These are phyloP conservation scores for Verticillium dahliae DNA, from an alignment of 2,329 filamentous ascomycete species.

Conservation along the genomic window DNA sequence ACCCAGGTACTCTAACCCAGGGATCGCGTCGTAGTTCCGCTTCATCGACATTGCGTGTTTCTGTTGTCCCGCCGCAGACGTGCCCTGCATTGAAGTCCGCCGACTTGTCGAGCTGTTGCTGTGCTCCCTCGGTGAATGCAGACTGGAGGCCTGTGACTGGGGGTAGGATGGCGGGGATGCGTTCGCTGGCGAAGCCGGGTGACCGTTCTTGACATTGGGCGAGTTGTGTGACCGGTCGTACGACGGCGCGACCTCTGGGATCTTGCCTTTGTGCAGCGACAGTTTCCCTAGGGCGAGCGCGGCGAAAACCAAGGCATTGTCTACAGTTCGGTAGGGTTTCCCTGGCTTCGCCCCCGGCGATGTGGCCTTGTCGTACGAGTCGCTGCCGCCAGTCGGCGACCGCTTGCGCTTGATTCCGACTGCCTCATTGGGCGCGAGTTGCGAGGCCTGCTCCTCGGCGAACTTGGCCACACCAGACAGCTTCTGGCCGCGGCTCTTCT, in stretches of 20 bases:
- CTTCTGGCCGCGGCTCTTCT: constrained; percentile 3
- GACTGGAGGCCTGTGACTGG: constrained; percentile 33
- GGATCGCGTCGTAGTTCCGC: constrained; percentile 77
- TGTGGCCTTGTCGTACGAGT: constrained; percentile 10
- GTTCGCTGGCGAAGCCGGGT: constrained; percentile 45
- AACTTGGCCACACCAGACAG: constrained; percentile 20
- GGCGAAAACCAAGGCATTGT: constrained; percentile 75
- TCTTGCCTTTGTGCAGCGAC: constrained; percentile 48
- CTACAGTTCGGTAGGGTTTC: constrained; percentile 59
- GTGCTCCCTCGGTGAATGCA: constrained; percentile 47
- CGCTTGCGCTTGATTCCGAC: constrained; percentile 45
- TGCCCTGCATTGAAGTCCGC: constrained; percentile 44
- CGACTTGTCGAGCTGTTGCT: constrained; percentile 39
- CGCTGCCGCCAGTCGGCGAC: constrained; percentile 26
- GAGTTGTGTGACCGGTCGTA: constrained; percentile 19
- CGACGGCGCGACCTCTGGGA: constrained; percentile 48
- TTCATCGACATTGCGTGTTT: constrained; percentile 15
- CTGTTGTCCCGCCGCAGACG: constrained; percentile 6
- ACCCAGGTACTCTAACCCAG: constrained; percentile 84
- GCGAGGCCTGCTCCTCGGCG: constrained; percentile 17
- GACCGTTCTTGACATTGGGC: constrained; percentile 38
- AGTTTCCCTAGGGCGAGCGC: constrained; percentile 85
- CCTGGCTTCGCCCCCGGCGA: constrained; percentile 28
- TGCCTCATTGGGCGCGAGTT: not conserved
- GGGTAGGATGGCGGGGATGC: constrained; percentile 49